These are phyloP conservation scores for Capsicum baccatum DNA, from an alignment of 257 asterid genomes.

Conservation along the genomic window DNA sequence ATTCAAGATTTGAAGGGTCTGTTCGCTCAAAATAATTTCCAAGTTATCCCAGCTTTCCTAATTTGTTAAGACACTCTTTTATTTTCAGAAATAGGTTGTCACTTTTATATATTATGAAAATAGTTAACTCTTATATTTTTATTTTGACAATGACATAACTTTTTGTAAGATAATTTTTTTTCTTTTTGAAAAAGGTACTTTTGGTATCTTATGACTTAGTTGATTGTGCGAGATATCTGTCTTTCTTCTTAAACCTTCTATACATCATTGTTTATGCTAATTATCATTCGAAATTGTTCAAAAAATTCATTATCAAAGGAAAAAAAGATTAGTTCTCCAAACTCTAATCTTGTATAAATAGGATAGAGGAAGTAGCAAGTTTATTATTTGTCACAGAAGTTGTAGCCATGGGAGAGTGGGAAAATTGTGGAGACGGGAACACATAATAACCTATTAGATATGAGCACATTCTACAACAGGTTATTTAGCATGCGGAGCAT, in stretches of 20 bases:
- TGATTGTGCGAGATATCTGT: neutral
- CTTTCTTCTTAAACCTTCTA: neutral
- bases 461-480: conserved; percentile 56
- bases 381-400: neutral
- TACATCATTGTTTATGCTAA: neutral
- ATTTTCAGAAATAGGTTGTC: neutral
- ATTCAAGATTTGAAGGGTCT: too few relatives aligned
- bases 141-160: neutral
- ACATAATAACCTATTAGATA: conserved; percentile 52
- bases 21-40: too few relatives aligned
- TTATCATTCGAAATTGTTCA: neutral
- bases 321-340: neutral
- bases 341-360: neutral
- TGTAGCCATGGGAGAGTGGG: conserved; percentile 48
- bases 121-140: neutral
- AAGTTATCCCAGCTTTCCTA: neutral
- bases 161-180: neutral
- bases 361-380: neutral
- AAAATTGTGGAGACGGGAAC: conserved; percentile 63
- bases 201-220: neutral
- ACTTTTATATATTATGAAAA: neutral
- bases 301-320: neutral
- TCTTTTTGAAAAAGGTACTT: neutral
- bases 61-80: neutral
- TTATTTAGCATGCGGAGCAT: conserved; percentile 72